Conservation (phyloP, 148 eudicot species). For the Spergularia marina region DNA sequence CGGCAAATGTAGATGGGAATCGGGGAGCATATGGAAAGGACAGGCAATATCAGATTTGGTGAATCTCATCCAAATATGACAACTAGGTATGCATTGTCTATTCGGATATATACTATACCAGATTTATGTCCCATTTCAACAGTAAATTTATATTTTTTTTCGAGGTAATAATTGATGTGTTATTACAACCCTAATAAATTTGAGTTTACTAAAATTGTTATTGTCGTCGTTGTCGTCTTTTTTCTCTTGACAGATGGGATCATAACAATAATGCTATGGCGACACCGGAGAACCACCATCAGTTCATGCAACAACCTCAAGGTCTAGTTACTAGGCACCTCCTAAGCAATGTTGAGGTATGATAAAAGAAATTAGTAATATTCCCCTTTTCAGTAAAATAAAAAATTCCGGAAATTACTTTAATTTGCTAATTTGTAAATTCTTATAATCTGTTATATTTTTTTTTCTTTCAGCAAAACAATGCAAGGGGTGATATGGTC, state of each 20-base stretch:
- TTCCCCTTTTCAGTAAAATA: background rate
- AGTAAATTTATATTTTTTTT: conserved; percentile 8
- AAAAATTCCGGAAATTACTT: background rate
- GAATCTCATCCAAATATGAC: conserved; percentile 25
- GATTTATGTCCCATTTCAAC: background rate
- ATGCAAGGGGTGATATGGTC: background rate
- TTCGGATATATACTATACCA: background rate
- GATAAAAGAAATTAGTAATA: background rate
- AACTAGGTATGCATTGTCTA: conserved; percentile 22
- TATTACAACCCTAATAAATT: background rate
- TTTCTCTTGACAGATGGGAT: conserved; percentile 17
- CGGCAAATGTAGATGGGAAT: conserved; percentile 23
- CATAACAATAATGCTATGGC: conserved; percentile 14
- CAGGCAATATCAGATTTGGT: conserved; percentile 15
- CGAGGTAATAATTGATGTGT: background rate
- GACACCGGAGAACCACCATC: conserved; percentile 15
- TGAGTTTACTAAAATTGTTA: background rate
- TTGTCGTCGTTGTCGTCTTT: background rate
- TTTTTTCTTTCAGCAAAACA: conserved; percentile 25
- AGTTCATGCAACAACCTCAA: conserved; percentile 11
- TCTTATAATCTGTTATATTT: background rate
- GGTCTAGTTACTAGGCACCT: conserved; percentile 35
- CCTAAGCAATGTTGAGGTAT: conserved; percentile 34
- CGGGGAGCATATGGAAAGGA: conserved; percentile 26
- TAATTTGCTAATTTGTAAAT: background rate